Base-by-base conservation (phyloP, 148 eudicot species). In the Heliosperma pusillum region DNA sequence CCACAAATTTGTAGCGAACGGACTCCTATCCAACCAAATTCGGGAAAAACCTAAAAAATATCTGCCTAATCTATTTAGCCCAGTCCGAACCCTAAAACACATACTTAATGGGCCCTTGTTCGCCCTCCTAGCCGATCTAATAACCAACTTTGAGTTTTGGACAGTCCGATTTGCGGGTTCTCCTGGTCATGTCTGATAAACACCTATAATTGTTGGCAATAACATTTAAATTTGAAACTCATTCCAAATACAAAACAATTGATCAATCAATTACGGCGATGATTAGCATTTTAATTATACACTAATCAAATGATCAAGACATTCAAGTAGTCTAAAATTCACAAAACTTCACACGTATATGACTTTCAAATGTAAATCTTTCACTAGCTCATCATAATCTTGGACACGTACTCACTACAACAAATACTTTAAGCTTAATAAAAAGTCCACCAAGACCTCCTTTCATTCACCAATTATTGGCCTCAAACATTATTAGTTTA, bases 391-490 rank as follows among this genome's bases (percentile, higher is more conserved):
- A 20, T 64, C 33, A 53, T 42, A 70, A 70, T 70, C 59, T 10
- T 63, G 53, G 82, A 80, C 82, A 64, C 71, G 76, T 76, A 75
- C 44, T 75, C 79, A 57, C 76, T 16, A 56, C 50, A 64, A 45
- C 70, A 75, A 40, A 17, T 56, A 44, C 75, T 80, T 80, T 24
- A 64, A 56, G 55, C 42, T 4, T 66, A 69, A n/a, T n/a, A n/a
- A n/a, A n/a, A 74, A 69, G 69, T 42, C 71, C 72, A 24, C 50
- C 73, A 50, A 33, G 16, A 10, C n/a, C 26, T 27, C 25, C 50
- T 26, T 42, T 44, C 42, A 12, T 57, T 44, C 30, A 64, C 76
- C 79, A 80, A 80, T 80, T 80, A 80, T 80, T 80, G 83, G 36
- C n/a, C 63, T 71, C 10, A 70, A 75, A 79, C 44, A 74, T 33